Percentiles rank a stretch among this genome's conserved stretches.
Conservation (phyloP, 2,329 filamentous ascomycete genomes). For the Akanthomyces muscarius region DNA sequence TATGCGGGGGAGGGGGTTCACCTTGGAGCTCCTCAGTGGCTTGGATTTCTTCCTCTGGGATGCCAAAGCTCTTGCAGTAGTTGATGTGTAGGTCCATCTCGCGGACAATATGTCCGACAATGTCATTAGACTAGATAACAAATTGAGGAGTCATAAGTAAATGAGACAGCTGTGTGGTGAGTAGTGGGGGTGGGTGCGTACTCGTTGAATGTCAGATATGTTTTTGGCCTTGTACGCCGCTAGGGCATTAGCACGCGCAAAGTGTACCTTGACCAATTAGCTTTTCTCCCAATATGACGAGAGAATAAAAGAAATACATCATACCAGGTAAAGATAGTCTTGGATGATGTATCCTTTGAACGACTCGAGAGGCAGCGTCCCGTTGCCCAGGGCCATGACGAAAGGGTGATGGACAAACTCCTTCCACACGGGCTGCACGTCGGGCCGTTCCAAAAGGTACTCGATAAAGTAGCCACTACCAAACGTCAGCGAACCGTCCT, state of each 20-base stretch:
- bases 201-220: slow-evolving; percentile 67
- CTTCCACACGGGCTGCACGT: slow-evolving; percentile 72
- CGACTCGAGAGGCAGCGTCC: slow-evolving; percentile 66
- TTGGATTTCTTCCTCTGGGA: slow-evolving; percentile 70
- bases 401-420: slow-evolving; percentile 79
- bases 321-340: slow-evolving; percentile 83
- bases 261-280: slow-evolving; percentile 60
- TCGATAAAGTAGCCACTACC: slow-evolving; percentile 72
- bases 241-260: slow-evolving; percentile 79
- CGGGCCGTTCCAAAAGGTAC: slow-evolving; percentile 70
- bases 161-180: not conserved
- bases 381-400: slow-evolving; percentile 70
- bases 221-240: slow-evolving; percentile 79
- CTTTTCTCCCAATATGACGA: not conserved
- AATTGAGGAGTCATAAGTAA: not conserved
- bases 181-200: slow-evolving; percentile 35
- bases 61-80: slow-evolving; percentile 78
- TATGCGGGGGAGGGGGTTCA: slow-evolving; percentile 30
- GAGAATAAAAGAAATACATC: slow-evolving; percentile 19
- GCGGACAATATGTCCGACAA: slow-evolving; percentile 70
- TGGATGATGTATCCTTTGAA: slow-evolving; percentile 91
- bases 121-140: slow-evolving; percentile 38
- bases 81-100: slow-evolving; percentile 79
- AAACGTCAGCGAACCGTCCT: too few relatives aligned
- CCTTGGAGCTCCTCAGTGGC: slow-evolving; percentile 70